Conservation (phyloP, 2,329 filamentous ascomycete species). For the Cercospora sojina region DNA sequence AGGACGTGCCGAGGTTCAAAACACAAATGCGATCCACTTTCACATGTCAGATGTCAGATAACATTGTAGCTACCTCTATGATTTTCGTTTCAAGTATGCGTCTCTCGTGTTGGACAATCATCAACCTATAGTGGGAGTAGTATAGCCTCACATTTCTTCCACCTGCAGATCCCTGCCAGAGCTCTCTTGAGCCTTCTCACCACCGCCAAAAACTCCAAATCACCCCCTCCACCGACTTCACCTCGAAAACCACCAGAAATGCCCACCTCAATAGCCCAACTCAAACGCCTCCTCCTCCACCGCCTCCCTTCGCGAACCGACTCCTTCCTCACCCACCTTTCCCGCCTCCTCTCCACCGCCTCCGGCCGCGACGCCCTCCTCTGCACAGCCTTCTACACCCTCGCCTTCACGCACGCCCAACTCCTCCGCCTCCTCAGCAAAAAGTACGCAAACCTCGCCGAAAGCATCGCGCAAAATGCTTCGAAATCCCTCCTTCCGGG, state of each 20-base stretch:
- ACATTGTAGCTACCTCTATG: not conserved
- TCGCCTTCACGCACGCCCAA: slow-evolving; percentile 43
- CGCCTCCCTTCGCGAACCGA: slow-evolving; percentile 13
- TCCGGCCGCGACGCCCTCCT: slow-evolving; percentile 44
- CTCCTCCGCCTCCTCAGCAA: slow-evolving; percentile 41
- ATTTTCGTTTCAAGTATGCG: not conserved
- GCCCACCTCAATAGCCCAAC: slow-evolving; percentile 7
- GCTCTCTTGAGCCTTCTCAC: not conserved
- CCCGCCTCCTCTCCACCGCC: slow-evolving; percentile 41
- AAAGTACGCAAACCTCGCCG: slow-evolving; percentile 40
- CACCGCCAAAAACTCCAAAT: not conserved
- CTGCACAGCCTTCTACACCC: slow-evolving; percentile 47
- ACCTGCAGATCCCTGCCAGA: not conserved
- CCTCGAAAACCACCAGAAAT: not conserved
- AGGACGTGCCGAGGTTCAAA: slow-evolving; percentile 1
- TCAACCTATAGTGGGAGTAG: not conserved
- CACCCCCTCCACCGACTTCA: not conserved
- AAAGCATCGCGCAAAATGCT: slow-evolving; percentile 41
- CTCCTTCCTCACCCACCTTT: slow-evolving; percentile 24
- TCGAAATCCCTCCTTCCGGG: slow-evolving; percentile 43
- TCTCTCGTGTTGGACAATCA: not conserved
- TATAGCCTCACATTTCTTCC: not conserved
- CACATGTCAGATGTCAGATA: not conserved
- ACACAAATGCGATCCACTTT: not conserved
- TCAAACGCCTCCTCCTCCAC: slow-evolving; percentile 14